Evolutionary conservation across 2,329 filamentous ascomycete genomes (phyloP), one percentile per base, ranked within the genome.

Genomic region (Metarhizium sp.): DNA sequence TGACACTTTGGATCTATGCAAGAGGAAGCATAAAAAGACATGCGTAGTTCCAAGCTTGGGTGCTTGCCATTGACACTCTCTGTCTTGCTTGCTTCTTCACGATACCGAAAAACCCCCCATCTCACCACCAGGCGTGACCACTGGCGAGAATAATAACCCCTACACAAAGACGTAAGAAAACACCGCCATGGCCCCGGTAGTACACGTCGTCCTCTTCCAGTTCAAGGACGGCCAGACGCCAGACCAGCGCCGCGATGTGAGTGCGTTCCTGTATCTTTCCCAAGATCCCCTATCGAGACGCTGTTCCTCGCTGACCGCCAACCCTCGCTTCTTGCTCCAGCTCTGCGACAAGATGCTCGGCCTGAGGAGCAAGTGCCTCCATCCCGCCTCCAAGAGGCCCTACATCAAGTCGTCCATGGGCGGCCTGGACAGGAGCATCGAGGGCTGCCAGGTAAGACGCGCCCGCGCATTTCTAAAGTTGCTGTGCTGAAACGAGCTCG

Each of bases 281-380:
- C 25, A 25, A 4, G 3, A 3, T 4, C 25, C 25, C 25, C 25
- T 25, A 25, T 25, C 25, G 25, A 25, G 25, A 25, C 25, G 25
- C 25, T 25, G 25, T 25, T 25, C 25, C 25, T 25, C 25, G 25
- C 25, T 25, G 25, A 25, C 25, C 25, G 25, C 25, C 25, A 25
- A 25, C 3, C 3, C 25, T 25, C 25, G 25, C 3, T 25, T 25
- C 25, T 25, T 25, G 3, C 25, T 25, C 25, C 25, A 62, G 60
- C 46, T 56, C 34, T 55, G 52, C 36, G 55, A 59, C 11, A 40
- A 58, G 20, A 64, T 74, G 60, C 59, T 86, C 7, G 74, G 67
- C 0, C 71, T 89, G 3, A 75, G 76, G 60, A 70, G 80, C 16
- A 76, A 74, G 7, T 90, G 86, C 66, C 43, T 87, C 13, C 83